Evolutionary conservation across 768 basidiomycete species (phyloP).

Genomic region (Phallus indusiatus): DNA sequence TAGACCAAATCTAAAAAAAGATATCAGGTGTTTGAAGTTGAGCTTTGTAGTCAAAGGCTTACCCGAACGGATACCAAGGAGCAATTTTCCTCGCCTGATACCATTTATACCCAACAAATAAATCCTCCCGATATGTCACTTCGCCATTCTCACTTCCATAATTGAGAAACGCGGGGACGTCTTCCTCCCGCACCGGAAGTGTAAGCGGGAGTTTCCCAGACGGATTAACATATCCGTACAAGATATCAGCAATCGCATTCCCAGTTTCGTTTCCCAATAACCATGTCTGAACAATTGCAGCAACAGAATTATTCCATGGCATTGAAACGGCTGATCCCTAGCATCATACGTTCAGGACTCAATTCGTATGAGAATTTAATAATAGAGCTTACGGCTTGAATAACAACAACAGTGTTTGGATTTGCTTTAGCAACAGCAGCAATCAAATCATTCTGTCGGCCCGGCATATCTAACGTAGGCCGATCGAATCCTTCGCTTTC

Average conservation of each 20-base stretch:
- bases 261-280: slow-evolving; percentile 59
- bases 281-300: slow-evolving; percentile 53
- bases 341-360: background rate
- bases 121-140: slow-evolving; percentile 46
- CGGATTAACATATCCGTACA: slow-evolving; percentile 55
- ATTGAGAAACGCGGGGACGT: slow-evolving; percentile 54
- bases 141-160: slow-evolving; percentile 48
- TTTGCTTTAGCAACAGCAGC: slow-evolving; percentile 42
- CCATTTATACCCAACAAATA: slow-evolving; percentile 64
- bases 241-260: slow-evolving; percentile 55
- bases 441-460: slow-evolving; percentile 51
- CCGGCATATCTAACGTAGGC: slow-evolving; percentile 49
- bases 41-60: slow-evolving; percentile 11
- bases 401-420: slow-evolving; percentile 36
- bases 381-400: slow-evolving; percentile 41
- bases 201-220: slow-evolving; percentile 50
- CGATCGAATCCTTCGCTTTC: slow-evolving; percentile 72
- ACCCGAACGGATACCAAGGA: slow-evolving; percentile 65
- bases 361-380: background rate
- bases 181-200: slow-evolving; percentile 48
- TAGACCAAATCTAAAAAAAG: slow-evolving; percentile 44
- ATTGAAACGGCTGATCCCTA: slow-evolving; percentile 66
- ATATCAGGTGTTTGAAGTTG: background rate
- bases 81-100: slow-evolving; percentile 44
- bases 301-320: slow-evolving; percentile 57